A percentile compares a stretch with the other conserved stretches of the same genome.
Conservation (phyloP, 805 yeast genomes). For the Danielozyma ontarioensis region DNA sequence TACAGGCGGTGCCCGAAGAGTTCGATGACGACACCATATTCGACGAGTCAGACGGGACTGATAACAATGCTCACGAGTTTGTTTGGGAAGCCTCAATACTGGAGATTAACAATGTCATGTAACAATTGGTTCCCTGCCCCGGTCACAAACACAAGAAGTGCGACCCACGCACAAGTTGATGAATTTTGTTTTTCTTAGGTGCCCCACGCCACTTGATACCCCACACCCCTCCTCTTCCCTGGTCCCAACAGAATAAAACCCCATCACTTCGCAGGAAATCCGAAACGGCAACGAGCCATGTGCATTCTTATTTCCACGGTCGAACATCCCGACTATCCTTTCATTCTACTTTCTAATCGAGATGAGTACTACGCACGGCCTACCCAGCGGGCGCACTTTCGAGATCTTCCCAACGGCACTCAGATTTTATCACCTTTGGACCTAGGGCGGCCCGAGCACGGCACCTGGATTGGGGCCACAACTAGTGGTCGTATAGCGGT, state of each 20-base stretch:
- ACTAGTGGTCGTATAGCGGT: slow-evolving; percentile 59
- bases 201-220: too few relatives aligned
- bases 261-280: too few relatives aligned
- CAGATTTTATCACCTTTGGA: slow-evolving; percentile 66
- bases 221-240: too few relatives aligned
- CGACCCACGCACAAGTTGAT: too few relatives aligned
- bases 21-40: not conserved
- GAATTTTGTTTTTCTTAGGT: too few relatives aligned
- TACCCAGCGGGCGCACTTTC: slow-evolving; percentile 52
- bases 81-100: not conserved
- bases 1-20: not conserved
- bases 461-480: slow-evolving; percentile 88
- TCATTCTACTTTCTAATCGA: slow-evolving; percentile 74
- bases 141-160: too few relatives aligned
- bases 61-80: not conserved
- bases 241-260: too few relatives aligned
- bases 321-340: slow-evolving; percentile 66
- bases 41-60: not conserved
- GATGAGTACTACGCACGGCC: slow-evolving; percentile 80
- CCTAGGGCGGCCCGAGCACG: slow-evolving; percentile 65
- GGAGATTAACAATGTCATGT: not conserved
- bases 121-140: too few relatives aligned
- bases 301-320: slow-evolving; percentile 72
- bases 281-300: too few relatives aligned
- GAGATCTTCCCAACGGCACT: slow-evolving; percentile 25